Evolutionary conservation across 495 filamentous ascomycete genomes (phyloP).

Genomic region (Jackrogersella multiformis): DNA sequence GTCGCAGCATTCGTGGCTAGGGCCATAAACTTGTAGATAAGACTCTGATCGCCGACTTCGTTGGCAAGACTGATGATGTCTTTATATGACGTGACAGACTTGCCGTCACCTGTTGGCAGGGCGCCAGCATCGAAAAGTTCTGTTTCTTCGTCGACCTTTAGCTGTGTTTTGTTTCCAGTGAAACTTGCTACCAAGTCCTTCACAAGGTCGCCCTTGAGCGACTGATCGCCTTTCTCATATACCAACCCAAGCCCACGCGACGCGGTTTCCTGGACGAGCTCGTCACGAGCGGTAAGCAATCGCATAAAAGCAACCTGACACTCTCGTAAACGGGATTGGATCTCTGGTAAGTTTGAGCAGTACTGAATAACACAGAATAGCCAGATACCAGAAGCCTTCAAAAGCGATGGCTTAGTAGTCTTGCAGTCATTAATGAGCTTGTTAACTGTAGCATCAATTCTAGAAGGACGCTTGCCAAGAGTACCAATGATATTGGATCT

Average conservation of each 20-base stretch:
- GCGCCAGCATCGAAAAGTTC: slow-evolving; percentile 95
- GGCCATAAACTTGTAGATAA: slow-evolving; percentile 98
- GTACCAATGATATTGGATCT: slow-evolving; percentile 47
- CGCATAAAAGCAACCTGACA: slow-evolving; percentile 89
- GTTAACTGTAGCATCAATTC: slow-evolving; percentile 66
- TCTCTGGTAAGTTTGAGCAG: slow-evolving; percentile 76
- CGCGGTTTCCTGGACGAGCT: slow-evolving; percentile 94
- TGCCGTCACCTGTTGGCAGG: slow-evolving; percentile 87
- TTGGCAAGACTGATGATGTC: slow-evolving; percentile 92
- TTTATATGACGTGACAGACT: slow-evolving; percentile 91
- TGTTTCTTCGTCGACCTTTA: slow-evolving; percentile 87
- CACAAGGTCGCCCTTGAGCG: slow-evolving; percentile 81
- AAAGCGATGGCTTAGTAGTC: slow-evolving; percentile 82
- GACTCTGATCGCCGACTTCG: slow-evolving; percentile 91
- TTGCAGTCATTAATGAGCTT: slow-evolving; percentile 77
- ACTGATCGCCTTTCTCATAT: slow-evolving; percentile 87
- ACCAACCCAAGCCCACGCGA: slow-evolving; percentile 88
- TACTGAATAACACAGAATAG: slow-evolving; percentile 91
- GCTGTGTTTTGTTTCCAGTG: slow-evolving; percentile 74
- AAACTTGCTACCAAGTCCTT: slow-evolving; percentile 88
- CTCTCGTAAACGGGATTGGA: slow-evolving; percentile 75
- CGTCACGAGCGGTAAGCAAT: slow-evolving; percentile 87
- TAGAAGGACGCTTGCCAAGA: slow-evolving; percentile 52
- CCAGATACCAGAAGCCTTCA: slow-evolving; percentile 93
- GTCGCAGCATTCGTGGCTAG: slow-evolving; percentile 92